Evolutionary conservation across 1,139 yeast species (phyloP).

Genomic region (Ogataea hybrid): DNA sequence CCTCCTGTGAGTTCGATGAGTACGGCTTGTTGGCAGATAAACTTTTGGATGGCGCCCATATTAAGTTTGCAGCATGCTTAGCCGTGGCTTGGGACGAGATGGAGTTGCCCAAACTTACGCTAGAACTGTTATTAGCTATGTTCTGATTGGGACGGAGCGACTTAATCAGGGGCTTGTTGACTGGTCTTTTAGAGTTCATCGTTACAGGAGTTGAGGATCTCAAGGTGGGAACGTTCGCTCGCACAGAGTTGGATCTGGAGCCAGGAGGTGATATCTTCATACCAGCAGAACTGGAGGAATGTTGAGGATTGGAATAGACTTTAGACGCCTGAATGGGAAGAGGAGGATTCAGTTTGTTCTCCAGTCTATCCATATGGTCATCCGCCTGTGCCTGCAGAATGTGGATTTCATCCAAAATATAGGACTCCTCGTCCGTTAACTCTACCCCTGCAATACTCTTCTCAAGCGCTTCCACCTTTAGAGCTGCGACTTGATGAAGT

Average conservation of each 20-base stretch:
- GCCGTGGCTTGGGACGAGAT: slow-evolving; percentile 27
- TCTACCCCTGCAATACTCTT: slow-evolving; percentile 33
- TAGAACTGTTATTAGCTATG: slow-evolving; percentile 2
- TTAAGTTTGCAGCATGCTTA: slow-evolving; percentile 45
- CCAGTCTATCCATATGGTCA: slow-evolving; percentile 39
- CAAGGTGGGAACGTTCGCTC: slow-evolving; percentile 27
- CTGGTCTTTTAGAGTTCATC: slow-evolving; percentile 25
- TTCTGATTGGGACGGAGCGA: slow-evolving; percentile 26
- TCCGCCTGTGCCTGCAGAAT: slow-evolving; percentile 52
- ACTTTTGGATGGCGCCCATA: slow-evolving; percentile 38
- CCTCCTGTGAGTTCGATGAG: slow-evolving; percentile 21
- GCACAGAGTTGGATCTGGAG: slow-evolving; percentile 13
- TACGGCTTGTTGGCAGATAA: slow-evolving; percentile 25
- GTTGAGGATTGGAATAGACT: slow-evolving; percentile 3
- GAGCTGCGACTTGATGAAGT: slow-evolving; percentile 57
- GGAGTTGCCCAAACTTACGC: background rate
- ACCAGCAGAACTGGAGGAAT: background rate
- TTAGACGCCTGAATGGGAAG: slow-evolving; percentile 5
- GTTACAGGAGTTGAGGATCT: slow-evolving; percentile 29
- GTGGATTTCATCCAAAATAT: slow-evolving; percentile 44
- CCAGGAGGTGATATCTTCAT: slow-evolving; percentile 9
- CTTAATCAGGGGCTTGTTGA: slow-evolving; percentile 27
- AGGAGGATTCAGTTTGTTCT: slow-evolving; percentile 15
- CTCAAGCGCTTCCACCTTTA: slow-evolving; percentile 55
- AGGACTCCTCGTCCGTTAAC: slow-evolving; percentile 41